These are phyloP conservation scores for Diatrype stigma DNA, from an alignment of 2,329 filamentous ascomycete species.

Conservation along the genomic window DNA sequence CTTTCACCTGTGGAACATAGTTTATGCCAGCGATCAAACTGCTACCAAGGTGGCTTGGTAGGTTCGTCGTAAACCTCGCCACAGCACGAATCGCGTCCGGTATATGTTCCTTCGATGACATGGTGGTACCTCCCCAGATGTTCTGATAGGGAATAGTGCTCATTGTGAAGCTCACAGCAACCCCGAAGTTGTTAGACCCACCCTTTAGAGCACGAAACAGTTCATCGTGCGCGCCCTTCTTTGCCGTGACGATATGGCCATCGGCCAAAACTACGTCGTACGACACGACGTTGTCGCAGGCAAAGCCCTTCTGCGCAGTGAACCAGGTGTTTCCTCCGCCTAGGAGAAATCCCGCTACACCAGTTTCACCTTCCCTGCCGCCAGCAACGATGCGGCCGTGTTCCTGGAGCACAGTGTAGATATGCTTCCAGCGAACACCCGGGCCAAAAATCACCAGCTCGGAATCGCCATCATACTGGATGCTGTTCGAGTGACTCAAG, in stretches of 20 bases:
- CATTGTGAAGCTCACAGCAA: neutral
- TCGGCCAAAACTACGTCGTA: constrained; percentile 37
- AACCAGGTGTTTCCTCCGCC: constrained; percentile 11
- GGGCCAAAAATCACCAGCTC: constrained; percentile 24
- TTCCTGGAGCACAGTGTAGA: constrained; percentile 11
- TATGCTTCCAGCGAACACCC: constrained; percentile 12
- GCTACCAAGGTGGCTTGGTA: neutral
- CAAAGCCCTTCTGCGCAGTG: constrained; percentile 31
- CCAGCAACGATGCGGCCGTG: constrained; percentile 11
- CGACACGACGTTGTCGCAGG: constrained; percentile 37
- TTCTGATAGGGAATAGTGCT: neutral
- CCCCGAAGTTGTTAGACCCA: constrained; percentile 2
- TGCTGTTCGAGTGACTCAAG: neutral
- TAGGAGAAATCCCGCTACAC: constrained; percentile 15
- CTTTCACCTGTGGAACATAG: neutral
- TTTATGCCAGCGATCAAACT: neutral
- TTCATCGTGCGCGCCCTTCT: neutral
- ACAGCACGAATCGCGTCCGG: neutral
- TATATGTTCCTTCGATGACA: neutral
- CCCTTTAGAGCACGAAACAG: constrained; percentile 1
- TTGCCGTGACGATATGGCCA: neutral
- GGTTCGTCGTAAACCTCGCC: neutral
- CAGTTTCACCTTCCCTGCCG: constrained; percentile 12
- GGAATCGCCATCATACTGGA: constrained; percentile 19
- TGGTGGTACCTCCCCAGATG: neutral